Conservation (phyloP, 805 yeast genomes). For the Myxozyma geophila region DNA sequence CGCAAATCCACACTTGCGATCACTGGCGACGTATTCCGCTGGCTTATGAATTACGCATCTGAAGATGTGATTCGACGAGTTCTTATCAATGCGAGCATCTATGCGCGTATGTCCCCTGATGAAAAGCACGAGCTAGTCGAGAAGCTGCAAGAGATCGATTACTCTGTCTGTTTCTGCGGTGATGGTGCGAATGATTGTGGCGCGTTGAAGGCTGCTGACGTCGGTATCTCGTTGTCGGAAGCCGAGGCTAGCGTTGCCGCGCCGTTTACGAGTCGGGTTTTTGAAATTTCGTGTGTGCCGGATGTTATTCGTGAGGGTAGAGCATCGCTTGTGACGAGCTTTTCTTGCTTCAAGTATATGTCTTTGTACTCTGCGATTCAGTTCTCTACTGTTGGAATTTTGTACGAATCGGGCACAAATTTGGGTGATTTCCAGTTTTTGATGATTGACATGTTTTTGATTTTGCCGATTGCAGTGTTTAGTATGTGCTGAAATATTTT, state of each 20-base stretch:
- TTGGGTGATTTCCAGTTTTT: slow-evolving; percentile 96
- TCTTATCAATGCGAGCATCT: slow-evolving; percentile 73
- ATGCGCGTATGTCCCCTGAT: slow-evolving; percentile 98
- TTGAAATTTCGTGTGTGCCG: slow-evolving; percentile 90
- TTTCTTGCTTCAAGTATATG: slow-evolving; percentile 97
- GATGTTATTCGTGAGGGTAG: slow-evolving; percentile 94
- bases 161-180: slow-evolving; percentile 96
- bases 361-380: slow-evolving; percentile 96
- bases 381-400: slow-evolving; percentile 80
- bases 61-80: slow-evolving; percentile 52
- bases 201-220: slow-evolving; percentile 96
- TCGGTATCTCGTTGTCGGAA: slow-evolving; percentile 92
- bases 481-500: slow-evolving; percentile 35
- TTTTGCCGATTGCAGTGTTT: slow-evolving; percentile 91
- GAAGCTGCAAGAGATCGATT: slow-evolving; percentile 79
- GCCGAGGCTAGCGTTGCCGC: slow-evolving; percentile 99
- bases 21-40: slow-evolving; percentile 90
- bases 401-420: slow-evolving; percentile 87
- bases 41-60: slow-evolving; percentile 58
- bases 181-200: slow-evolving; percentile 99
- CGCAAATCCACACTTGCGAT: slow-evolving; percentile 73
- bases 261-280: slow-evolving; percentile 88
- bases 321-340: slow-evolving; percentile 91
- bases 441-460: slow-evolving; percentile 87
- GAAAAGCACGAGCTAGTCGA: slow-evolving; percentile 96